Percentiles rank a stretch among this genome's conserved stretches.
These are phyloP conservation scores for Rhizopogon vulgaris DNA, from an alignment of 768 basidiomycete genomes.

Conservation along the genomic window DNA sequence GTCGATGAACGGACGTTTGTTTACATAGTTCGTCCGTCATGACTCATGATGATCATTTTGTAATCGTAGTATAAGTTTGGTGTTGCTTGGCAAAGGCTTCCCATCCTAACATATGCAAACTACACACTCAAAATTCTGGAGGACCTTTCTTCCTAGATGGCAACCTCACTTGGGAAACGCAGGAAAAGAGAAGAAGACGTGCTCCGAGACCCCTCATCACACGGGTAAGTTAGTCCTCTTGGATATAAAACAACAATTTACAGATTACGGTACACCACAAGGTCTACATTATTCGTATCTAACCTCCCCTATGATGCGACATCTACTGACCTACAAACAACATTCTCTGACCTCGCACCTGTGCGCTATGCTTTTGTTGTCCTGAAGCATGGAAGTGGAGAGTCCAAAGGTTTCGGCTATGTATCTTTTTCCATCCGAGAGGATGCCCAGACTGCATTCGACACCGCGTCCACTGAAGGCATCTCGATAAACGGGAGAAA, in stretches of 20 bases:
- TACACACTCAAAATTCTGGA: not conserved
- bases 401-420: slow-evolving; percentile 94
- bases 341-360: slow-evolving; percentile 94
- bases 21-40: too few species aligned
- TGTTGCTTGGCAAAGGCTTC: too few species aligned
- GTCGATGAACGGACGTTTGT: too few species aligned
- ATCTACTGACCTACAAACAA: slow-evolving; percentile 82
- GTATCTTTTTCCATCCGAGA: slow-evolving; percentile 87
- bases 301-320: slow-evolving; percentile 90
- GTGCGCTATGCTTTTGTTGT: slow-evolving; percentile 94
- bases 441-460: slow-evolving; percentile 75
- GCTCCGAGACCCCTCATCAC: not conserved
- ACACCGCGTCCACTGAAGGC: slow-evolving; percentile 57
- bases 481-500: slow-evolving; percentile 62
- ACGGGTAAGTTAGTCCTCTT: slow-evolving; percentile 15
- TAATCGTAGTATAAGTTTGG: too few species aligned
- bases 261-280: slow-evolving; percentile 20
- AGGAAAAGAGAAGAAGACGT: slow-evolving; percentile 18
- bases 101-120: not conserved
- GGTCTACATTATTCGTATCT: slow-evolving; percentile 88
- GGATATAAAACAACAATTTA: not conserved
- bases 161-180: slow-evolving; percentile 22
- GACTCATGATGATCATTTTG: too few species aligned
- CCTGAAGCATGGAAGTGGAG: slow-evolving; percentile 62
- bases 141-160: not conserved